Percentiles rank a stretch among this genome's conserved stretches.
Evolutionary conservation across 805 yeast genomes (phyloP).

Genomic region (Yarrowia alimentaria): DNA sequence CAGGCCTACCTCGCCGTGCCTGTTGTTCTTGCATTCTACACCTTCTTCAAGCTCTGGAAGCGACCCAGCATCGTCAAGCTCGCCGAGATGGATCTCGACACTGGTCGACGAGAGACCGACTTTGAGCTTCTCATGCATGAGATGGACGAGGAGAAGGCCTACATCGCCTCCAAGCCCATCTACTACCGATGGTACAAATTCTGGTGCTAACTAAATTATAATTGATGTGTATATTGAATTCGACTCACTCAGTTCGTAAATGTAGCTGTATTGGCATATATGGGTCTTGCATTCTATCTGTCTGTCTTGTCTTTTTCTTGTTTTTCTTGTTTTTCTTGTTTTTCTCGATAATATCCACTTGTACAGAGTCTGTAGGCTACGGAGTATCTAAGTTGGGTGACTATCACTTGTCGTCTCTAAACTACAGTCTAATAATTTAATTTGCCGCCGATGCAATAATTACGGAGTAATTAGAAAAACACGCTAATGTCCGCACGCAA

Average conservation of each 20-base stretch:
- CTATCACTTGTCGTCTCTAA: too few species aligned
- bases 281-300: too few species aligned
- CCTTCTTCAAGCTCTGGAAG: slow-evolving; percentile 52
- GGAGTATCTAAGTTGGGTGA: too few species aligned
- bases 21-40: slow-evolving; percentile 45
- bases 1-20: slow-evolving; percentile 53
- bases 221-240: slow-evolving; percentile 14
- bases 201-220: slow-evolving; percentile 50
- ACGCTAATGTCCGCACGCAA: too few species aligned
- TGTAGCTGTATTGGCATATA: background rate
- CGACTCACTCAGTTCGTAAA: background rate
- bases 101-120: slow-evolving; percentile 63
- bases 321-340: too few species aligned
- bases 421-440: too few species aligned
- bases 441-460: too few species aligned
- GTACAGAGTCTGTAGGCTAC: too few species aligned
- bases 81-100: slow-evolving; percentile 55
- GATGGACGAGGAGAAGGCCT: slow-evolving; percentile 55
- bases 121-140: slow-evolving; percentile 56
- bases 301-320: too few species aligned
- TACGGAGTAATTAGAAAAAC: too few species aligned
- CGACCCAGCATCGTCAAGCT: slow-evolving; percentile 46
- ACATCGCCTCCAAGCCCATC: slow-evolving; percentile 47
- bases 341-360: too few species aligned
- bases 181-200: slow-evolving; percentile 53